A percentile compares a stretch with the other conserved stretches of the same genome.
phyloP scores from a whole-genome alignment of 2,329 filamentous ascomycete genomes.

The Cercospora sp. region DNA sequence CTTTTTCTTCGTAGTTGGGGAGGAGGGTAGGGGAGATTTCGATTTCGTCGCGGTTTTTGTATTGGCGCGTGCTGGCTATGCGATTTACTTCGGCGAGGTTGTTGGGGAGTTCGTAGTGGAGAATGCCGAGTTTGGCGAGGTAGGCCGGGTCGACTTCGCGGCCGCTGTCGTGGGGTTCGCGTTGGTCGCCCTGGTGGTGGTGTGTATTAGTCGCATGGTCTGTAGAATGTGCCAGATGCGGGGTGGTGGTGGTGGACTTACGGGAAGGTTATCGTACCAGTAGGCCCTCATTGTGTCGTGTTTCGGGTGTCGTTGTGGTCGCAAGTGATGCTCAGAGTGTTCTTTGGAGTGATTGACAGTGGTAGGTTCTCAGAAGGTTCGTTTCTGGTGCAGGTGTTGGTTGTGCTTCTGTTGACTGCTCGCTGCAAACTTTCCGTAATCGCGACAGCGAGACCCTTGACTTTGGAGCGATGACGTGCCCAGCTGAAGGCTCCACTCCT shows the following conservation, averaged over 20 bases:
- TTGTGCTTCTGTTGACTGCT: background rate
- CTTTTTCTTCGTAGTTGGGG: conserved; percentile 87
- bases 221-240: conserved; percentile 16
- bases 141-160: conserved; percentile 63
- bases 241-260: conserved; percentile 40
- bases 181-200: conserved; percentile 77
- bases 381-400: background rate
- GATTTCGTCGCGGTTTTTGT: conserved; percentile 95
- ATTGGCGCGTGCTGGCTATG: conserved; percentile 72
- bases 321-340: background rate
- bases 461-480: background rate
- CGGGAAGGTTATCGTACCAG: conserved; percentile 67
- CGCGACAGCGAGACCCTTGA: conserved; percentile 1
- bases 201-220: conserved; percentile 10
- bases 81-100: conserved; percentile 67
- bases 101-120: conserved; percentile 69
- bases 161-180: conserved; percentile 83
- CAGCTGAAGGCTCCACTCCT: background rate
- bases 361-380: background rate
- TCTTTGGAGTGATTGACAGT: background rate
- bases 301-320: background rate
- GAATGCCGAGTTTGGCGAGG: conserved; percentile 73
- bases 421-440: conserved; percentile 6
- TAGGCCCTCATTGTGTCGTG: conserved; percentile 63
- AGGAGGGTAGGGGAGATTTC: conserved; percentile 82